Evolutionary conservation across 352 stramenopile genomes (phyloP), one percentile per base, ranked within the genome.

Genomic region (Pythium dissotocum): DNA sequence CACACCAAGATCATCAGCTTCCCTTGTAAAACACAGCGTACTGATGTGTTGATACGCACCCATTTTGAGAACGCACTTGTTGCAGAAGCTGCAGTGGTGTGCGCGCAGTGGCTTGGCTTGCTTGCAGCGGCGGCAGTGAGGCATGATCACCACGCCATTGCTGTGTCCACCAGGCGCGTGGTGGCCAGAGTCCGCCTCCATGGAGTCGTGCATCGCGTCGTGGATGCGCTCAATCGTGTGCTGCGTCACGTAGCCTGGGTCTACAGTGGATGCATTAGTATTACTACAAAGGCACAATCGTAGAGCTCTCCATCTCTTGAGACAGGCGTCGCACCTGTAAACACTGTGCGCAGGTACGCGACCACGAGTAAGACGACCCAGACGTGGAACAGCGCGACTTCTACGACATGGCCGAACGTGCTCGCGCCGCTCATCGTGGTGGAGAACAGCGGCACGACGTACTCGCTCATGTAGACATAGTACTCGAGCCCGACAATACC

Each of bases 11-110:
- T 13, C 2, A 26, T 51, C n/a, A 51, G 42, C n/a, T 26, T 21
- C 42, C 42, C 24, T 24, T 24, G 21, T 24, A 24, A 24, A 24
- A 24, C 21, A 24, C 21, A 24, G 21, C 21, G 21, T 24, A 24
- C 21, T 24, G 21, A 24, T 24, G 21, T 24, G 21, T 40, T 40
- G 16, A 7, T 35, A 58, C 71, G 59, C 74, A 96, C 87, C 88
- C 88, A 96, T 96, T 56, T 91, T 93, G 28, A 93, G 35, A 13
- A 96, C 88, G 66, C 88, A 96, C 53, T 79, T 82, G 68, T 92
- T 83, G 73, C 88, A 96, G 40, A 96, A 89, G 67, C 83, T 93
- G 75, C 88, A 96, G 71, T 96, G 88, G 58, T 96, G 88, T 2
- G 88, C 80, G 6, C 88, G 82, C 49, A 90, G 79, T n/a, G 88